Evolutionary conservation across 768 basidiomycete genomes (phyloP), one percentile per base, ranked within the genome.

Genomic region (Auricularia heimuer): DNA sequence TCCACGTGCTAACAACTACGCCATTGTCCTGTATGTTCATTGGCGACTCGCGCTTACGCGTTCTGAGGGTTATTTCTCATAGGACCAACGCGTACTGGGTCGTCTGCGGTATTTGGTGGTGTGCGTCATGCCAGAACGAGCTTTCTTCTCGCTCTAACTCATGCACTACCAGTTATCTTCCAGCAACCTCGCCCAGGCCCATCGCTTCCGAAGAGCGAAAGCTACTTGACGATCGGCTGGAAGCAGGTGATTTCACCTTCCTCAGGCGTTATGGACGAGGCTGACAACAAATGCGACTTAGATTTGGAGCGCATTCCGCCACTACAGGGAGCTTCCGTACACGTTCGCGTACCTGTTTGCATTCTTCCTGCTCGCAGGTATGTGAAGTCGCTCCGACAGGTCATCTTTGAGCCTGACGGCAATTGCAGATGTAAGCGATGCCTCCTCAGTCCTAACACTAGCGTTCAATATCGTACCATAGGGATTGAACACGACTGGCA

Each of bases 101-200:
- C 58, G 10, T 93, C 0, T 78, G 81, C 8, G 92, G 91, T 7
- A 85, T 92, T 61, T 94, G 92, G 85, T 95, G 92, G 92, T 92
- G 90, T 91, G 75, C 61, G 87, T 75, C 1, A 24, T 45, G 29
- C 29, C 61, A 4, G 2, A 42, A 12, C 12, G 3, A 34, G 4
- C 66, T 24, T 24, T 21, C 8, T 51, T 51, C 10, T 2, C 3
- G 6, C 1, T 33, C 6, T n/a, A 1, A 18, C 37, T 2, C 29
- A 3, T 16, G 24, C 12, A 37, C 24, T 18, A 8, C 8, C 63
- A 92, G 90, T 94, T 69, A 82, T 93, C 62, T 92, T 85, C 73
- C 92, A 94, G 72, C 83, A 90, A 70, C 89, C 86, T n/a, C 85
- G 92, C 8, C 87, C 89, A 2, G 92, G 92, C 0, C 89, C 91